Evolutionary conservation across 192 early-diverging fungal species (phyloP), one percentile per base, ranked within the genome.

Genomic region (Rhizoclosmatium sp.): DNA sequence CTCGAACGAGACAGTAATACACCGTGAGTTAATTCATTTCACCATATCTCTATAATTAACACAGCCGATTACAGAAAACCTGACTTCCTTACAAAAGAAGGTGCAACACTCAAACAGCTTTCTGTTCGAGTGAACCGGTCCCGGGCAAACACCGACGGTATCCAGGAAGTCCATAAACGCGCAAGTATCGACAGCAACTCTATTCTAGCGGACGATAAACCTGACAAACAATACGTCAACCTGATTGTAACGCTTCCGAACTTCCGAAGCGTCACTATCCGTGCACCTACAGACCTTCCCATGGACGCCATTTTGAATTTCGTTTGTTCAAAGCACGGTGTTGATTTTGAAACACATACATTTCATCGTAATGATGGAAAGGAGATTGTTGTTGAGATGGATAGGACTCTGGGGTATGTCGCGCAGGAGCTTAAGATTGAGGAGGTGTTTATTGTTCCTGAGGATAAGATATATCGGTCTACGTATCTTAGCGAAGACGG

Each of bases 381-480:
- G 56, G 75, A 75, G 14, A 70, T 67, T 7, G 54, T 68, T 12
- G 69, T 87, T 14, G 89, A 90, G 62, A 82, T 90, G 83, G 89
- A 90, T 76, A 42, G 84, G 47, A 45, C 81, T 2, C 5, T 87
- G 41, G 78, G 76, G 2, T 82, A 78, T 65, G 85, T 86, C 58
- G 47, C 58, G 2, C 39, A 80, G 14, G 75, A 82, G 12, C 41
- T 76, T 16, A 82, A 81, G 12, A 48, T 81, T 4, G 45, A 14
- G 47, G 85, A 85, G n/a, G 67, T 87, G n/a, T 71, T 82, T 21
- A 73, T 90, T 41, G 84, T 87, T 2, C 73, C 79, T 41, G 85
- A 86, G 76, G 88, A 74, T 40, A 90, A 90, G 76, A 59, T 59
- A 10, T 91, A 90, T 77, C 78, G 81, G 56, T 86, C 87, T 2